Evolutionary conservation across 2,329 filamentous ascomycete species (phyloP), one percentile per base, ranked within the genome.

Genomic region (Zymoseptoria brevis): DNA sequence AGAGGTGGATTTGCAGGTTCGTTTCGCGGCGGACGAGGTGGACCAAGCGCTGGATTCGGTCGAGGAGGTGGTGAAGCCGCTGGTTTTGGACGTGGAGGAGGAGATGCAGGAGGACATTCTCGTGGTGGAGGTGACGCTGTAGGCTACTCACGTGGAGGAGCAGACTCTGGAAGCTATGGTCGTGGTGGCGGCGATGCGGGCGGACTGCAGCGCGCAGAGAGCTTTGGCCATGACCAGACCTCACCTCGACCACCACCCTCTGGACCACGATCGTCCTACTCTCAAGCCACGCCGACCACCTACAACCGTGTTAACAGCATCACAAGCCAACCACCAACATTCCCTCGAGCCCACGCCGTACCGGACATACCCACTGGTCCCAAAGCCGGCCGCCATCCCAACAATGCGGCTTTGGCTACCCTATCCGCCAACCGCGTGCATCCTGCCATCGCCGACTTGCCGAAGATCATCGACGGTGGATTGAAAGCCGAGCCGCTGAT

Each of bases 381-480:
- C 7, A 65, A 67, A 59, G 66, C 66, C 19, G 63, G 58, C 19
- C 67, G 67, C 19, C 61, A 63, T 11, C 64, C 64, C 5, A 64
- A 63, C 22, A 24, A n/a, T 6, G 64, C 64, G 29, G 53, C 61
- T 29, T 55, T 60, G 48, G 53, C 62, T 48, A 55, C 64, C 13
- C 49, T 56, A 11, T 52, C 57, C 26, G 56, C 60, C 22, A 26
- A 24, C 22, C 58, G 55, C 13, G 51, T 64, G 8, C 69, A 74
- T 54, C 69, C 71, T 22, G 68, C 72, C 24, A 71, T 81, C 19
- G 67, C 74, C 7, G 75, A 77, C 52, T 58, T 81, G 2, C 76
- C 79, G 1, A 73, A 74, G 57, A 70, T 77, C 26, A 67, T 78
- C 16, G 74, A 76, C 2, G 78, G 78, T 19, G 79, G 78, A 1